Evolutionary conservation across 106 monocot species (phyloP), one percentile per base, ranked within the genome.

Genomic region (Dendrobium catenatum): DNA sequence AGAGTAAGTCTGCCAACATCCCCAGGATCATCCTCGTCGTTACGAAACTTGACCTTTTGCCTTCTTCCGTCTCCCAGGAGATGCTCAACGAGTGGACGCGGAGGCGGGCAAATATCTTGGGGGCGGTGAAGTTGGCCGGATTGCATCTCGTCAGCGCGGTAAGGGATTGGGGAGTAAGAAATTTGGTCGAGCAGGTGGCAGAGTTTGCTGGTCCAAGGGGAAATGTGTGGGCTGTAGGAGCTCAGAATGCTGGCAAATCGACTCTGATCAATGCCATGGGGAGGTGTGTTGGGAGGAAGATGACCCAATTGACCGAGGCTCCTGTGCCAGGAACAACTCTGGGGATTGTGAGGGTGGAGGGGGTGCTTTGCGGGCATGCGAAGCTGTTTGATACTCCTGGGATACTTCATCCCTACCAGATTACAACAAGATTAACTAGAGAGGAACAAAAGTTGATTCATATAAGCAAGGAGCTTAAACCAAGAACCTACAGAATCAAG

Each of bases 171-270:
- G 95, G 99, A 16, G 88, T 99, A 73, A 79, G 85, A 77, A 86
- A 93, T 75, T 80, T 99, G 81, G 84, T 99, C 20, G 95, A 99
- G 41, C 88, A 89, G 48, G 88, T 89, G 20, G 77, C 77, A 42
- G 80, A 91, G 55, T 80, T 99, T 22, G 95, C 87, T 0, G 99
- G 93, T 4, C 19, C 77, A 19, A 86, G 93, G 73, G 99, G 99
- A 55, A 93, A 93, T 76, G 99, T 99, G 80, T 99, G 95, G 95
- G 91, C 93, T 1, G 95, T 99, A 9, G 99, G 99, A 4, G 90
- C 99, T 6, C 95, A 95, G 89, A 99, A 99, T 78, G 99, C 90
- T 0, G 99, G 99, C 56, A 99, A 99, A 73, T 99, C 98, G n/a
- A 95, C 99, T 2, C 76, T 99, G 85, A 91, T 99, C 51, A 99